Base-by-base conservation (phyloP, 139 green algal genomes). In the Tetradesmus obliquus region DNA sequence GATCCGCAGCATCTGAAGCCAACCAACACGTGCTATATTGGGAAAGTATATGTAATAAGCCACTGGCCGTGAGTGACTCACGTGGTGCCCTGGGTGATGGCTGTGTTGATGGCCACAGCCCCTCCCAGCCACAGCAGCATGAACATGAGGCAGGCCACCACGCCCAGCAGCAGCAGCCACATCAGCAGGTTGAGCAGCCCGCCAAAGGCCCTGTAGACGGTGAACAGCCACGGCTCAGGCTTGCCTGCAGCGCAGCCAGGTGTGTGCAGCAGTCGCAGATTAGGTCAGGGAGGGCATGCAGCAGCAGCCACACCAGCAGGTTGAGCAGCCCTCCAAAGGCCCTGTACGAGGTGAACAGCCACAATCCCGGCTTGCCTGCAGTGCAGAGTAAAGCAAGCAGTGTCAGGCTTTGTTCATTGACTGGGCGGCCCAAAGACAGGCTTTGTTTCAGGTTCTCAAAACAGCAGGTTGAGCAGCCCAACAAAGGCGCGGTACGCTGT, bases 121-220 rank as follows among this genome's bases (percentile, higher is more conserved):
- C 45, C 86, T n/a, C 86, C 86, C 51, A 84, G 8, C 86, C 86
- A 90, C 45, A 83, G 20, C 71, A 90, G 86, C 86, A 90, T 90
- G 20, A 84, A 4, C 86, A 90, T 90, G 12, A 90, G 86, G 13
- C 79, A 55, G 3, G 51, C 86, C 53, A 83, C 71, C 3, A 71
- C 71, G 2, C 55, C 86, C 32, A 90, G n/a, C 53, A 90, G 71
- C 86, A 90, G 86, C 71, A 83, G 9, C 86, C 86, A 90, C 53
- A 90, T 62, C 17, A 90, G 71, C 8, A 90, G 57, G 71, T 69
- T 83, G 0, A 90, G 69, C 53, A 90, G 53, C 3, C 71, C 71
- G 6, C 53, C 71, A 72, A 60, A 69, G 22, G 45, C 20, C 3
- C 86, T 51, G 86, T 55, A 84, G 19, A 71, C 54, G 2, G 69